Evolutionary conservation across 768 basidiomycete genomes (phyloP).

Genomic region (Dendrothele bispora): DNA sequence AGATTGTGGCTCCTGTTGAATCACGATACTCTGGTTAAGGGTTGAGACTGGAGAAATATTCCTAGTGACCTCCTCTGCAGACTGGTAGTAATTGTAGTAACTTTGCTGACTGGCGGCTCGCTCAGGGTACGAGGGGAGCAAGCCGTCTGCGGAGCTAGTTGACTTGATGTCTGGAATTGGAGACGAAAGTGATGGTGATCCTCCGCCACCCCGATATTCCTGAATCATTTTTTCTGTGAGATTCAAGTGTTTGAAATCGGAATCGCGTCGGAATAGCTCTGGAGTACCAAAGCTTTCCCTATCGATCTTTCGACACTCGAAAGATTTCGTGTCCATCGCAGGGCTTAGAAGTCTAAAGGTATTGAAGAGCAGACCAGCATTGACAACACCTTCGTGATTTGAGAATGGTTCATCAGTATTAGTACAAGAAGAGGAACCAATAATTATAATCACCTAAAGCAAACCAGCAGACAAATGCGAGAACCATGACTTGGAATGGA

Average conservation of each 20-base stretch:
- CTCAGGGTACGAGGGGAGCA: slow-evolving; percentile 21
- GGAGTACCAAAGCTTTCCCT: slow-evolving; percentile 30
- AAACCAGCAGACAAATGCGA: slow-evolving; percentile 52
- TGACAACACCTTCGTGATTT: slow-evolving; percentile 49
- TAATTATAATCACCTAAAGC: slow-evolving; percentile 38
- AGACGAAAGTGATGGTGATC: neutral
- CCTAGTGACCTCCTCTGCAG: slow-evolving; percentile 21
- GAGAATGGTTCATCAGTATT: neutral
- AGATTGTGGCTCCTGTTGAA: slow-evolving; percentile 14
- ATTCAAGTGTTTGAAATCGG: neutral
- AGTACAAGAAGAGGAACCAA: neutral
- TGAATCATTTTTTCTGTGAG: slow-evolving; percentile 8
- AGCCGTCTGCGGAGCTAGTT: slow-evolving; percentile 9
- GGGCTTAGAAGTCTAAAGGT: slow-evolving; percentile 63
- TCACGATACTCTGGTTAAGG: slow-evolving; percentile 20
- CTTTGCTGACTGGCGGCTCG: slow-evolving; percentile 20
- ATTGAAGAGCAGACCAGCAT: slow-evolving; percentile 67
- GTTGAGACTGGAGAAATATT: slow-evolving; percentile 24
- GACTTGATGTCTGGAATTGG: neutral
- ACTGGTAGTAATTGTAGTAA: slow-evolving; percentile 15
- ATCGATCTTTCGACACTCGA: slow-evolving; percentile 22
- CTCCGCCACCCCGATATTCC: slow-evolving; percentile 4
- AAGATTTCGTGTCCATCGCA: slow-evolving; percentile 40
- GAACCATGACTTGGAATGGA: slow-evolving; percentile 45
- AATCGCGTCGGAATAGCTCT: slow-evolving; percentile 5